Base-by-base conservation (phyloP, 768 basidiomycete genomes). In the Hericium erinaceus region DNA sequence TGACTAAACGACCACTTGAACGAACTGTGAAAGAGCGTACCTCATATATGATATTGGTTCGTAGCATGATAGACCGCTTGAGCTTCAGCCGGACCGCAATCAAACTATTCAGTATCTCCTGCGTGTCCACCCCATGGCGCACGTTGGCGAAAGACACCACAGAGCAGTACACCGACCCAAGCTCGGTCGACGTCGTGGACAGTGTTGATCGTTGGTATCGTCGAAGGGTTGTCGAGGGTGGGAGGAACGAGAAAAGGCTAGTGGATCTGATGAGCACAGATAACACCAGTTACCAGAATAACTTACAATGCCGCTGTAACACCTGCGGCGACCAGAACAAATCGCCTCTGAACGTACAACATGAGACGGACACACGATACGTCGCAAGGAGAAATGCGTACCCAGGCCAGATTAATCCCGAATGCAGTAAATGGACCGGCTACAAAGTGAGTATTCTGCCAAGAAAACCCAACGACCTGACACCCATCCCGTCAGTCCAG, bases 251-350 rank as follows among this genome's bases (percentile, higher is more conserved):
- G 62, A 83, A 77, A n/a, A 88, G 67, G 60, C 87, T 85, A 10
- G 33, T 10, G 62, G 1, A 39, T 22, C 40, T 53, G 46, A 11
- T 24, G 50, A 46, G 39, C 52, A 20, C 54, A 20, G 37, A 33
- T 54, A 50, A 54, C 60, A 15, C 60, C 57, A 41, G 61, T 26
- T 26, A 56, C 67, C 65, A 49, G 48, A 39, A 13, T 1, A 10
- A 68, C 79, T 61, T 68, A 86, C 89, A 88, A 91, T 2, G 92
- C 92, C 13, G 85, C 85, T 4, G 79, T 72, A 16, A 93, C 89
- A 0, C 92, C 92, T 9, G 74, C 74, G 1, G 79, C 72, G 1
- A 93, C 91, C 8, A 88, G 75, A 2, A 87, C 73, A 57, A 89
- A 87, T 1, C 88, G 82, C 51, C 74, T 75, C 86, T 87, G 61